Evolutionary conservation across 495 filamentous ascomycete genomes (phyloP), one percentile per base, ranked within the genome.

Genomic region (Podospora didyma): DNA sequence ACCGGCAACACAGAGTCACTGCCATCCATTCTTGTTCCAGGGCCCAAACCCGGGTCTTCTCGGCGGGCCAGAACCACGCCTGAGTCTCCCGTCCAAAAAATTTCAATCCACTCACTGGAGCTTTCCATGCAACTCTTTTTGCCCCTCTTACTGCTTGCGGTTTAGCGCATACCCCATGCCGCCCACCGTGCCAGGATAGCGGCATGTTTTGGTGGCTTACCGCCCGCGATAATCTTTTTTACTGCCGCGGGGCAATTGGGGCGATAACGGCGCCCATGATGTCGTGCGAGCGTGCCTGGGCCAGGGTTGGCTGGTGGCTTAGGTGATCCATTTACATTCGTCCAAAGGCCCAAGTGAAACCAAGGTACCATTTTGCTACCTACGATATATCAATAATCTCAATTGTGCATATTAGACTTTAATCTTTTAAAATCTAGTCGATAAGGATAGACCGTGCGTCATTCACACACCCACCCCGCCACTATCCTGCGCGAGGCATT

Each of bases 81-180:
- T 31, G 23, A 31, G 21, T 23, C 24, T 28, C 22, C 22, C 17
- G 23, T 55, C 49, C n/a, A 47, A 53, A 57, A 61, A 57, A 53
- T 54, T 61, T 53, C 0, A 58, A 28, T 46, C 57, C 51, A 46
- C 47, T 39, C 48, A 52, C 54, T 47, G 46, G n/a, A 35, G 11
- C 37, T 41, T 17, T 23, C 37, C 21, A 22, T 42, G n/a, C 6
- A 19, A n/a, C 22, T 11, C 11, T 16, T 23, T 51, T 52, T 59
- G 56, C 67, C 67, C 62, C 64, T 67, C 67, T 53, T 67, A 65
- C 67, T 34, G 7, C 1, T 60, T 61, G 20, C 20, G 31, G 64
- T 34, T 57, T 67, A 69, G 67, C 60, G 56, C 14, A 4, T 19
- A 7, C n/a, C 14, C 20, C 28, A 14, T 31, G 48, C 31, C 34